Conservation (phyloP, 345 rosid genomes). For the Salix dunnii region DNA sequence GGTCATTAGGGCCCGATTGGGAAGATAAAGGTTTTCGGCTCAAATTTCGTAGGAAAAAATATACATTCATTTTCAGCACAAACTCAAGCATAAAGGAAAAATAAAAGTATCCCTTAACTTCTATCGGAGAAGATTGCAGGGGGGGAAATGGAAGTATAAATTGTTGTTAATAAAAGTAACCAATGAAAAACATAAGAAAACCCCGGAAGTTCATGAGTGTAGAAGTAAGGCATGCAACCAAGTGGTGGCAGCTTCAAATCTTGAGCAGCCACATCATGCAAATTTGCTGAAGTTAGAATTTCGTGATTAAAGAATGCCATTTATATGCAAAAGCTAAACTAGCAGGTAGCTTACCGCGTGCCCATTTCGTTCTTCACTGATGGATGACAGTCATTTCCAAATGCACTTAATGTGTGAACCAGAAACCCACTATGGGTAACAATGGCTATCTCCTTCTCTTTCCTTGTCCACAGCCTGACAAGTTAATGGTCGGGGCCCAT, state of each 20-base stretch:
- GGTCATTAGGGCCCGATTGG: neutral
- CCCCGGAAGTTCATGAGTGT: neutral
- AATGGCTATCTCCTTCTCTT: constrained; percentile 94
- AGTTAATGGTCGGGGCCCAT: constrained; percentile 5
- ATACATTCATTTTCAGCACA: neutral
- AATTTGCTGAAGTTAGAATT: neutral
- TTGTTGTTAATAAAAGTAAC: neutral
- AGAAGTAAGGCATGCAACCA: neutral
- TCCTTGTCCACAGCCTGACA: constrained; percentile 91
- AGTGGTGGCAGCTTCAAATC: neutral
- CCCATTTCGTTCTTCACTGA: constrained; percentile 69
- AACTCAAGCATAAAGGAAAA: neutral
- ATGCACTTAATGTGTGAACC: constrained; percentile 63
- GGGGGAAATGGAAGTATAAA: neutral
- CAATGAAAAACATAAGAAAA: neutral
- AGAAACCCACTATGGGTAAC: constrained; percentile 96
- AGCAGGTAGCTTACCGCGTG: constrained; percentile 52
- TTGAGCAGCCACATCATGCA: neutral
- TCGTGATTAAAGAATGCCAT: neutral
- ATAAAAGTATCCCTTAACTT: neutral
- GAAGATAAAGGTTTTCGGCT: neutral
- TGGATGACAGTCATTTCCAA: constrained; percentile 79
- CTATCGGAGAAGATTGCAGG: neutral
- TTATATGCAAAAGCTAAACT: neutral
- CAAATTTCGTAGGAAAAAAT: neutral